Conservation (phyloP, 768 basidiomycete species). For the Leccinum imitatum region DNA sequence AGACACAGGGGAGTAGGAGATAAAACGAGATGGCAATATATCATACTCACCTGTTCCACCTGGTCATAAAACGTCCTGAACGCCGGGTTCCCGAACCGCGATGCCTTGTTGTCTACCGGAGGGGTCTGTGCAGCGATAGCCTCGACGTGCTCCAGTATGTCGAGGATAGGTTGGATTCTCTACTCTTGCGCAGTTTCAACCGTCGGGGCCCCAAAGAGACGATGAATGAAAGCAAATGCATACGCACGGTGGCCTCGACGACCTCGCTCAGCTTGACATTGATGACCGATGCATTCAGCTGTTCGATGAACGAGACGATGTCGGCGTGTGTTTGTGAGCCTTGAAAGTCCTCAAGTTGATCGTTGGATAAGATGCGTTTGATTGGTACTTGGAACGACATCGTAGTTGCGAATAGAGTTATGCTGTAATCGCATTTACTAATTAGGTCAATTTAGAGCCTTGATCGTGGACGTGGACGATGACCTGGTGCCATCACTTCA, state of each 20-base stretch:
- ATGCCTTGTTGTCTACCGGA: constrained; percentile 85
- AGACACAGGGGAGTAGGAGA: neutral
- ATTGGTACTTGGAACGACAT: constrained; percentile 50
- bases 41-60: constrained; percentile 60
- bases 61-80: constrained; percentile 91
- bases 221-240: neutral
- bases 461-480: too few species aligned
- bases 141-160: constrained; percentile 66
- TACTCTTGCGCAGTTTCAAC: constrained; percentile 32
- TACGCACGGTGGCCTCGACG: constrained; percentile 60
- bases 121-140: constrained; percentile 68
- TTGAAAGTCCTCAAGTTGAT: constrained; percentile 83
- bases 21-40: neutral
- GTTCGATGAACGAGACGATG: constrained; percentile 68
- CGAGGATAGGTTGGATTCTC: constrained; percentile 63
- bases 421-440: neutral
- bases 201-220: neutral
- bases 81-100: constrained; percentile 96
- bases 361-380: constrained; percentile 74
- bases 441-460: neutral
- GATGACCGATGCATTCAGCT: constrained; percentile 72
- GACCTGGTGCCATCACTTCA: too few species aligned
- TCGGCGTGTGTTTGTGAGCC: constrained; percentile 64
- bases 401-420: constrained; percentile 13
- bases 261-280: constrained; percentile 74